These are phyloP conservation scores for Naganishia friedmannii DNA, from an alignment of 768 basidiomycete species.

Conservation along the genomic window DNA sequence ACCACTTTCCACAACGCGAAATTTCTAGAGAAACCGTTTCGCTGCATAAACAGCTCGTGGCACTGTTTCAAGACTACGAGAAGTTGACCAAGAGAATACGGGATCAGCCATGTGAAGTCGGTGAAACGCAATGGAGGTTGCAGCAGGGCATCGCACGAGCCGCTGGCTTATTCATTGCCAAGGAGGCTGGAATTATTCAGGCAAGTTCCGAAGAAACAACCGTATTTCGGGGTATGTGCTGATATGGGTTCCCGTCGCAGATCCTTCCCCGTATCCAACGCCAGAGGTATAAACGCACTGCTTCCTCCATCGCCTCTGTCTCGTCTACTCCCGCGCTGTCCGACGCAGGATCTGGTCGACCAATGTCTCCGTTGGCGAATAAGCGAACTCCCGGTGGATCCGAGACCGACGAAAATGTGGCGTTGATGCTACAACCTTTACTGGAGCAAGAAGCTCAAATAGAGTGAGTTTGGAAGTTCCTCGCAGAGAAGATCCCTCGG, in stretches of 20 bases:
- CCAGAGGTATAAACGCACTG: conserved; percentile 31
- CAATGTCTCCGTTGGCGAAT: conserved; percentile 21
- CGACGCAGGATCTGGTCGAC: conserved; percentile 36
- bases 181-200: conserved; percentile 84
- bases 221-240: neutral
- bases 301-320: conserved; percentile 31
- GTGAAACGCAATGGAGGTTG: conserved; percentile 75
- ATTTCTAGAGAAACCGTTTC: conserved; percentile 42
- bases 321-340: conserved; percentile 34
- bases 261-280: conserved; percentile 46
- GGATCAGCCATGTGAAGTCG: conserved; percentile 62
- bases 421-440: conserved; percentile 74
- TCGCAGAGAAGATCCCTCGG: no score
- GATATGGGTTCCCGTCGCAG: conserved; percentile 17
- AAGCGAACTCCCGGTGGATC: conserved; percentile 28
- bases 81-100: conserved; percentile 79
- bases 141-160: conserved; percentile 75
- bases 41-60: conserved; percentile 75
- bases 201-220: conserved; percentile 50
- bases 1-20: neutral
- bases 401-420: conserved; percentile 64
- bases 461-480: conserved; percentile 56
- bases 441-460: conserved; percentile 91
- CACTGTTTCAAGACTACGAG: conserved; percentile 85
- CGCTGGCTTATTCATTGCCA: conserved; percentile 77